Evolutionary conservation across 768 basidiomycete genomes (phyloP), one percentile per base, ranked within the genome.

Genomic region (Hypholoma fasciculare): DNA sequence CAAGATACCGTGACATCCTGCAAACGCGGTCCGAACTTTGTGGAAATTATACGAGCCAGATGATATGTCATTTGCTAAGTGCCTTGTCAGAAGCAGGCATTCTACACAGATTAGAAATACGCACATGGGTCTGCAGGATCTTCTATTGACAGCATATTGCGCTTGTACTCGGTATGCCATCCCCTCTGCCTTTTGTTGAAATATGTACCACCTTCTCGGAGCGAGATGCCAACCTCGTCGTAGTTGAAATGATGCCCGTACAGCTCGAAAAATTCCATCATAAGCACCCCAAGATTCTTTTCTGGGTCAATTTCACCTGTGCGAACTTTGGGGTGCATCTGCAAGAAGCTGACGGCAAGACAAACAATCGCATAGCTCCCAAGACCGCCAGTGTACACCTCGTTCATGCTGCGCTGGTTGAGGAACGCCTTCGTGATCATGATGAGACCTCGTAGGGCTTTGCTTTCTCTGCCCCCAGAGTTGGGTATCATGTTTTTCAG

Each of bases 261-360:
- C 12, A 96, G 79, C 77, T 98, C 96, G 67, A 98, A 97, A 70
- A 98, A 98, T 72, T 99, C 97, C 79, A 98, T 84, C 46, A 97
- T 82, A 54, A 99, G 76, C n/a, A 96, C 91, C 1, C 97, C 97
- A 9, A 98, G 79, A 67, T 98, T 98, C 65, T 83, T 79, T 63
- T 87, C 85, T 0, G 94, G 85, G 64, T 96, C 87, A 27, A 99
- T 92, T 72, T 96, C 92, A 0, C 87, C 91, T 54, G 85, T 73
- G 40, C 96, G 87, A 59, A 98, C 86, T 71, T 96, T 96, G 1
- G 97, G 97, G 65, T 99, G 97, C 82, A 97, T 92, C 81, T 98
- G 97, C 49, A 99, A 77, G 70, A 99, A 99, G 71, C 87, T 93
- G 63, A 98, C 85, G 11, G 90, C 94, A 56, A 99, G 72, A 71